Base-by-base conservation (phyloP, 2,329 filamentous ascomycete genomes). In the Shiraia bambusicola region DNA sequence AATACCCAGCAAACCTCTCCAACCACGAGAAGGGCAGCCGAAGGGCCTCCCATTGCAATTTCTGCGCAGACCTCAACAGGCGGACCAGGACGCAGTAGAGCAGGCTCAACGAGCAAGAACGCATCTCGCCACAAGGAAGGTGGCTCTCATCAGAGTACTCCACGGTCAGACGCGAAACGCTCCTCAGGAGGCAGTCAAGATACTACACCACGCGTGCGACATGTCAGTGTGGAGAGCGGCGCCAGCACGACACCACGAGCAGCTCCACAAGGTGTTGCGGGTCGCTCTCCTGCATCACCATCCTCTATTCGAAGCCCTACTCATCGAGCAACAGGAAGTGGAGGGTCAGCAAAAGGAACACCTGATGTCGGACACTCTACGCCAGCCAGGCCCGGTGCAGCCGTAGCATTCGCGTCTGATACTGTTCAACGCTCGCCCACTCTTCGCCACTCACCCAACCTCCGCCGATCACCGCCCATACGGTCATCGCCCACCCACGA, bases 241-340 rank as follows among this genome's bases (percentile, higher is more conserved):
- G 58, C 55, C 6, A 66, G 59, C 32, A 60, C 61, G 15, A 67
- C 65, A 2, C 65, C 61, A 4, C 48, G 63, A 37, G 60, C 59
- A 37, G 60, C 59, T 26, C 50, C 58, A 3, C 65, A 63, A 45
- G 56, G 56, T n/a, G 43, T 41, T 33, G 50, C 54, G 14, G 58
- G 55, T 6, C 60, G 59, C 29, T 65, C 63, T 29, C 64, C 65
- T 19, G 50, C 54, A 2, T 66, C 65, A 14, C 63, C 65, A 8
- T 65, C 64, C 4, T 62, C 59, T 15, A 56, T 66, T 14, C 61
- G 64, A 44, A 59, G 50, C n/a, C n/a, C n/a, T 17, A 50, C 51
- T 6, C 58, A 61, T 38, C 58, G 51, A 28, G 51, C 54, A 2
- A 47, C 52, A n/a, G 56, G 52, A 10, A 64, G 58, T 29, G 54